Evolutionary conservation across 192 early-diverging fungal genomes (phyloP).

Genomic region (Lunasporangiospora selenospora): DNA sequence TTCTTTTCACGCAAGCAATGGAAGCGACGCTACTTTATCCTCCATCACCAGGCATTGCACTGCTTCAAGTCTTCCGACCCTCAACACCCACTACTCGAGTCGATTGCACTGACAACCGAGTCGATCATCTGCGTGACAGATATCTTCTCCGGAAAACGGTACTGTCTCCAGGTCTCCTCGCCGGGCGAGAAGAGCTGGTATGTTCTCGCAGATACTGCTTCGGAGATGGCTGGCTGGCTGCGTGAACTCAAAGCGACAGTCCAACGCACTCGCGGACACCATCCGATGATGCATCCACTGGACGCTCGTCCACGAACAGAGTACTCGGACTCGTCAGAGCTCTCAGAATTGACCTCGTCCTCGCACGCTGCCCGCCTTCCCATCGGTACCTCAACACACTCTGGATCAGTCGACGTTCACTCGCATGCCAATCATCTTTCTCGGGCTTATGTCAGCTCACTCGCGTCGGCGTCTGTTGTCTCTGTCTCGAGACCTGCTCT

Average conservation of each 20-base stretch:
- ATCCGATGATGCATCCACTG: too few species aligned
- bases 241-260: constrained; percentile 48
- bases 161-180: constrained; percentile 42
- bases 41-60: constrained; percentile 42
- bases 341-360: constrained; percentile 24
- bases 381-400: too few species aligned
- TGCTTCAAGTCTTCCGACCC: constrained; percentile 53
- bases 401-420: too few species aligned
- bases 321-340: constrained; percentile 26
- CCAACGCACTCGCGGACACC: constrained; percentile 6
- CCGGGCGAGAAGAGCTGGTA: constrained; percentile 48
- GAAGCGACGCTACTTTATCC: constrained; percentile 51
- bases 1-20: constrained; percentile 51
- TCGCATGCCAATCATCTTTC: too few species aligned
- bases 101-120: constrained; percentile 32
- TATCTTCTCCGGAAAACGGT: constrained; percentile 43
- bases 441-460: too few species aligned
- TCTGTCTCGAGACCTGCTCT: too few species aligned
- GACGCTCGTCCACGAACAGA: constrained; percentile 14
- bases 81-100: constrained; percentile 36
- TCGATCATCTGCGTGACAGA: constrained; percentile 52
- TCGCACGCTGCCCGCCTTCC: constrained; percentile 10
- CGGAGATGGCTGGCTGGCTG: constrained; percentile 52
- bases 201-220: constrained; percentile 48
- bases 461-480: too few species aligned